Conservation (phyloP, 495 filamentous ascomycete species). For the Talaromyces borbonicus region DNA sequence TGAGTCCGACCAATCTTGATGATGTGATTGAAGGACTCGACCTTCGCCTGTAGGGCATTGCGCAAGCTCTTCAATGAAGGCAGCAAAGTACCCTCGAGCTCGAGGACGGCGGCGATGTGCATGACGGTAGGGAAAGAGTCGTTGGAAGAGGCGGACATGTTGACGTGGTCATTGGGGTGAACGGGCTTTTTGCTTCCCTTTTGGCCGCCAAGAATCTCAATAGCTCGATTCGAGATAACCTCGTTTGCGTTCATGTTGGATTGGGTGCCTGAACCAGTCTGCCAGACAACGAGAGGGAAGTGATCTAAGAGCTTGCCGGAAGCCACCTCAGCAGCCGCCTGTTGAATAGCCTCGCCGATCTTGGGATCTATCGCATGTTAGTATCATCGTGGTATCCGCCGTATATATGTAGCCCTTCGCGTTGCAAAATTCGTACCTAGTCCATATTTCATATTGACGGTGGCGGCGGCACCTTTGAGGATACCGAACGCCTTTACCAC, state of each 20-base stretch:
- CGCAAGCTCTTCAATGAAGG: conserved; percentile 75
- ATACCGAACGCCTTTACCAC: conserved; percentile 92
- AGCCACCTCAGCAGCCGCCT: conserved; percentile 89
- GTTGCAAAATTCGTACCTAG: conserved; percentile 57
- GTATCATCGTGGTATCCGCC: no score
- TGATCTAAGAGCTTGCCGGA: conserved; percentile 91
- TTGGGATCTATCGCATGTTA: conserved; percentile 54
- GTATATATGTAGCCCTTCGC: neutral
- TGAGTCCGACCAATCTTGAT: conserved; percentile 99
- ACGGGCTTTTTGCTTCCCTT: conserved; percentile 97
- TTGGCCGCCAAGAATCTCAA: conserved; percentile 89
- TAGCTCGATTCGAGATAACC: conserved; percentile 98
- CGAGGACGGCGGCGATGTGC: conserved; percentile 95
- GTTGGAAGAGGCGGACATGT: conserved; percentile 97
- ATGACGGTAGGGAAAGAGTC: conserved; percentile 99
- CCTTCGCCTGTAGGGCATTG: conserved; percentile 75
- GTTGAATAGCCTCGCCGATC: conserved; percentile 85
- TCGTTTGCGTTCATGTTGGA: conserved; percentile 99
- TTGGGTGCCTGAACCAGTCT: conserved; percentile 96
- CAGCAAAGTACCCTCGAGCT: conserved; percentile 77
- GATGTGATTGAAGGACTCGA: conserved; percentile 78
- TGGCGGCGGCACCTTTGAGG: conserved; percentile 91
- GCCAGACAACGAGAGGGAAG: conserved; percentile 98
- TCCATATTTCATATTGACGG: conserved; percentile 90
- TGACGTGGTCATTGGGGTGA: conserved; percentile 98